These are phyloP conservation scores for Eucalyptus fibrosa DNA, from an alignment of 345 rosid genomes.

Conservation along the genomic window DNA sequence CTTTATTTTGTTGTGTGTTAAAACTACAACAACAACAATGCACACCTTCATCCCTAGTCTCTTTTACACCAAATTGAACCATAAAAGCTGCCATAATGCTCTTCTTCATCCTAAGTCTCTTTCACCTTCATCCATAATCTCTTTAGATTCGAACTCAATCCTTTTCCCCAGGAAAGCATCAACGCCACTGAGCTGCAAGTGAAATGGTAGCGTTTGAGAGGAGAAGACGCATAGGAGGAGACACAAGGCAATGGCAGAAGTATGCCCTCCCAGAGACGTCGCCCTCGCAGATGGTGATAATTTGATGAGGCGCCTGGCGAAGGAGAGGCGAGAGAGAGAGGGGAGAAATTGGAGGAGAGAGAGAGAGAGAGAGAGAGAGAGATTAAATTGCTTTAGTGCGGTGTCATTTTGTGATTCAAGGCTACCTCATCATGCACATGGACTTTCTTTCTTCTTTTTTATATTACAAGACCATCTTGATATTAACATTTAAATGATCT, in stretches of 20 bases:
- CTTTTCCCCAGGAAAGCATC: constrained; percentile 10
- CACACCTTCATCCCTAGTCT: background rate
- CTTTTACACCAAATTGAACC: background rate
- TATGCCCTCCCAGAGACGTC: background rate
- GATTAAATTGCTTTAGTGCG: background rate
- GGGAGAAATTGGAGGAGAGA: background rate
- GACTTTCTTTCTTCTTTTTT: too few species aligned
- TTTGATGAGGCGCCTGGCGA: background rate
- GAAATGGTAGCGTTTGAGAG: constrained; percentile 27
- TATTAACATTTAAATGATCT: too few species aligned
- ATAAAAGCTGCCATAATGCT: background rate
- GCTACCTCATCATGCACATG: background rate
- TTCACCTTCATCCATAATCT: background rate
- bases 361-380: background rate
- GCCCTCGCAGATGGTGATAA: background rate
- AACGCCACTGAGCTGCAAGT: constrained; percentile 18
- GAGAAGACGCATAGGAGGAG: background rate
- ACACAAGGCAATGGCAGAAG: background rate
- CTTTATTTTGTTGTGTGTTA: background rate
- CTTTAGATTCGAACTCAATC: background rate
- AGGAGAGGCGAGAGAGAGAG: background rate
- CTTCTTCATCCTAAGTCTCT: background rate
- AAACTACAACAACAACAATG: background rate
- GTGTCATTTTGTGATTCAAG: background rate
- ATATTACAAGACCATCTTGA: background rate